Conservation (phyloP, 2,329 filamentous ascomycete species). For the Sporothrix euskadiensis region DNA sequence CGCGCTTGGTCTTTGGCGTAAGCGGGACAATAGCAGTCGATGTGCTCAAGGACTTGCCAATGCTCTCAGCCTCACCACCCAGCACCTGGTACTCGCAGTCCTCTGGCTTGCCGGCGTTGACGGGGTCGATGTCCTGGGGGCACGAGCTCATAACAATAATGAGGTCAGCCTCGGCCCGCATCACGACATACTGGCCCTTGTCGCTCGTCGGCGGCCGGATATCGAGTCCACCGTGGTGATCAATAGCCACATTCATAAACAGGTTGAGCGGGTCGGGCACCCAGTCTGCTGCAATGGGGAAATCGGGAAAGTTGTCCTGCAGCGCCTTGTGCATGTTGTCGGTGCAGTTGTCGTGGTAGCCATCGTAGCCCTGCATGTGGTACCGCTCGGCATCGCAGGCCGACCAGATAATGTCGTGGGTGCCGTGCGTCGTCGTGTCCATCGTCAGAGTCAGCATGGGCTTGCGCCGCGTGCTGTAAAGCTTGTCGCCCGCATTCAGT, state of each 20-base stretch:
- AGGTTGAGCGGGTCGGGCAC: constrained; percentile 47
- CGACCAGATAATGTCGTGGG: constrained; percentile 46
- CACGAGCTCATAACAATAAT: constrained; percentile 47
- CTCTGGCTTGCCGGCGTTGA: constrained; percentile 42
- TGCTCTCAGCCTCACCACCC: background rate
- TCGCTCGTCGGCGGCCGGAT: constrained; percentile 41
- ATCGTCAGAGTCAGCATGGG: constrained; percentile 42
- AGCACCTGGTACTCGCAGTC: constrained; percentile 38
- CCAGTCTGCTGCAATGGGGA: constrained; percentile 38
- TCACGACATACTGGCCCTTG: constrained; percentile 40
- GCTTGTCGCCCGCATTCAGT: constrained; percentile 38
- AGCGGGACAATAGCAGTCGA: background rate
- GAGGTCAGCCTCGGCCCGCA: constrained; percentile 42
- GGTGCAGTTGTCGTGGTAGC: constrained; percentile 45
- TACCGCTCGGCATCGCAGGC: constrained; percentile 45
- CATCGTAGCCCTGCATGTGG: constrained; percentile 41
- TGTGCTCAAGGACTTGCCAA: background rate
- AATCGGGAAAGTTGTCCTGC: constrained; percentile 35
- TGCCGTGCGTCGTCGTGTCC: constrained; percentile 43
- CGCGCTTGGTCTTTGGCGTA: background rate
- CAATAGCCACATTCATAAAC: constrained; percentile 47
- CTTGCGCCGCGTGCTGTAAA: constrained; percentile 42
- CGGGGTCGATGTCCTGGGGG: constrained; percentile 44
- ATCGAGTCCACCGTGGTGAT: constrained; percentile 39
- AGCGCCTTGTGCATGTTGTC: constrained; percentile 44